Percentiles rank a stretch among this genome's conserved stretches.
These are phyloP conservation scores for Selaginella tamariscina DNA, from an alignment of 75 land plant species.

Conservation along the genomic window DNA sequence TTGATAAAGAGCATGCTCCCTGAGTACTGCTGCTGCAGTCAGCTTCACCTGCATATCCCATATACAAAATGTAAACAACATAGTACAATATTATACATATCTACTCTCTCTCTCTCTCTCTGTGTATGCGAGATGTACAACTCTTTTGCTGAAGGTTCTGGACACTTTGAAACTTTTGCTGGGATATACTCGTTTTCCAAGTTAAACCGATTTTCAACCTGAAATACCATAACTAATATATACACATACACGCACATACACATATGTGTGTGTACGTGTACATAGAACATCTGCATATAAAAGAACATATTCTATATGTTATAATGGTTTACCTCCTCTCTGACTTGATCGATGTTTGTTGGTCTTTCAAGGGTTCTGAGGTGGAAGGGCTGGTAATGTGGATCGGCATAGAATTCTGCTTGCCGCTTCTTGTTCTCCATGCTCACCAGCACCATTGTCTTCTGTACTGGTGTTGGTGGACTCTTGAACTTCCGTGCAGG, in stretches of 20 bases:
- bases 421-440: conserved; percentile 1
- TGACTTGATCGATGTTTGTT: conserved; percentile 8
- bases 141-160: conserved; percentile 9
- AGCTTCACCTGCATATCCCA: conserved; percentile 21
- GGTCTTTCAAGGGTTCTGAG: conserved; percentile 14
- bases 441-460: conserved; percentile 2
- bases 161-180: not conserved
- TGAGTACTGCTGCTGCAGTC: conserved; percentile 14
- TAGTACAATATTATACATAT: not conserved
- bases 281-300: too few relatives aligned
- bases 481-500: conserved; percentile 9
- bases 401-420: conserved; percentile 14
- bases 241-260: too few relatives aligned
- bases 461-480: conserved; percentile 11
- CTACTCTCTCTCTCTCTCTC: too few relatives aligned
- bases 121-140: not conserved
- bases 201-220: conserved; percentile 9
- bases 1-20: conserved; percentile 17
- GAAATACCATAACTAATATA: too few relatives aligned
- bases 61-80: not conserved
- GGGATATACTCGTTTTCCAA: conserved; percentile 14
- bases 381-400: conserved; percentile 17
- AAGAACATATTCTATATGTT: not conserved
- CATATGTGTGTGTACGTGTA: too few relatives aligned
- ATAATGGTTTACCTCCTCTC: conserved; percentile 12